Percentiles rank a stretch among this genome's conserved stretches.
Conservation (phyloP, 2,329 filamentous ascomycete genomes). For the Sporothrix sp. region DNA sequence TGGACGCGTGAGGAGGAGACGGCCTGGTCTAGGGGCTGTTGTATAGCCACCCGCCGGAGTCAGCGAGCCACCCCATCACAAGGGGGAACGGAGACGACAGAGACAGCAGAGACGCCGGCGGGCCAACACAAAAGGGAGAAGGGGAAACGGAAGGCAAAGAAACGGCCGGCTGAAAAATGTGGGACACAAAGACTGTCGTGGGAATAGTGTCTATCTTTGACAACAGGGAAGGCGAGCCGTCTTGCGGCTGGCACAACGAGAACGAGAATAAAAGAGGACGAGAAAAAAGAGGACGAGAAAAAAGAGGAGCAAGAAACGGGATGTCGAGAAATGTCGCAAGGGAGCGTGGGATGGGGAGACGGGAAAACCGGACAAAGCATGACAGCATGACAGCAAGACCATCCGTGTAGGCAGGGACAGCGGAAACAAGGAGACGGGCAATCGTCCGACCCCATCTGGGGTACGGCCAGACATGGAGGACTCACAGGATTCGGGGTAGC, state of each 20-base stretch:
- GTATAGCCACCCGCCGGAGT: slow-evolving; percentile 4
- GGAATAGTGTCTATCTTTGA: too few species aligned
- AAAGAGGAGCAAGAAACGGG: not conserved
- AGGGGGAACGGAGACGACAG: not conserved
- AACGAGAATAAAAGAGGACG: too few species aligned
- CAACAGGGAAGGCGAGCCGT: too few species aligned
- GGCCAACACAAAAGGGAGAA: not conserved
- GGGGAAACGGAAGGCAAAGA: not conserved
- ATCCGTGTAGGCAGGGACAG: too few species aligned
- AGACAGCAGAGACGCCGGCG: not conserved
- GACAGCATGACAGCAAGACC: too few species aligned
- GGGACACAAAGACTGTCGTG: too few species aligned
- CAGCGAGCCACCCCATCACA: not conserved
- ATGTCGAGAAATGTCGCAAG: not conserved
- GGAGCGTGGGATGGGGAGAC: not conserved
- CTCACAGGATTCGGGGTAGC: too few species aligned
- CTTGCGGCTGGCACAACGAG: too few species aligned
- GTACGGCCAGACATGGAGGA: not conserved
- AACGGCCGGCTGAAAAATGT: not conserved
- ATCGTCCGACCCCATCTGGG: not conserved
- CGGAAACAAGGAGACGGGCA: not conserved
- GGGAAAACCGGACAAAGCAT: not conserved
- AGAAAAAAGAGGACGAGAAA: not conserved
- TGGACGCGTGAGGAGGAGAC: not conserved
- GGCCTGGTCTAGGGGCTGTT: slow-evolving; percentile 4